These are phyloP conservation scores for Heterobasidion parviporum DNA, from an alignment of 1,284 basidiomycete genomes.

Conservation along the genomic window DNA sequence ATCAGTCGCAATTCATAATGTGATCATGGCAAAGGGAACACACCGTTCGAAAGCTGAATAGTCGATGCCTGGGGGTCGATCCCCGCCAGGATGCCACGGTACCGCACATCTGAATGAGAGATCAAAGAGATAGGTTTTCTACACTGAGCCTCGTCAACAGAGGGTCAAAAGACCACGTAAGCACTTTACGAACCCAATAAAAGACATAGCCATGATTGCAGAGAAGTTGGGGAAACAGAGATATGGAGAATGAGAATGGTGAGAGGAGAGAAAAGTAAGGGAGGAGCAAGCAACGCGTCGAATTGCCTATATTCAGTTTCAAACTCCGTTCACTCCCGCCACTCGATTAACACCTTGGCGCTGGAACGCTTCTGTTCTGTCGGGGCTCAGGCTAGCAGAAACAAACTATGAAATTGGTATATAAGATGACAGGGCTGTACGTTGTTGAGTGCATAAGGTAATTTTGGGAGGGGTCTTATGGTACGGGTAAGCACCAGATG, in stretches of 20 bases:
- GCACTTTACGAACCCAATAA: slow-evolving; percentile 48
- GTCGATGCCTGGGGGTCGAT: slow-evolving; percentile 80
- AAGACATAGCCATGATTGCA: slow-evolving; percentile 56
- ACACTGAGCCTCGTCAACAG: slow-evolving; percentile 15
- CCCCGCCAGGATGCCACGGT: slow-evolving; percentile 78
- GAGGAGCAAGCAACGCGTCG: background rate
- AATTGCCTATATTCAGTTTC: background rate
- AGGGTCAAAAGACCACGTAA: too few species aligned
- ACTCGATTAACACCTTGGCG: background rate
- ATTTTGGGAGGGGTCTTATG: background rate
- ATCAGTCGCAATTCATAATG: background rate
- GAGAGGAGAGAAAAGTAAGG: background rate
- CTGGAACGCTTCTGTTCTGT: background rate
- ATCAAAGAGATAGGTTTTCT: slow-evolving; percentile 87
- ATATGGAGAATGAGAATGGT: slow-evolving; percentile 6
- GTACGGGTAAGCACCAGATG: background rate
- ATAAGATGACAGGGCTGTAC: too few species aligned
- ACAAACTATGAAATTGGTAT: too few species aligned
- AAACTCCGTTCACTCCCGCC: slow-evolving; percentile 2
- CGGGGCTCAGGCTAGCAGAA: background rate
- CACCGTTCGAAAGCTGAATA: slow-evolving; percentile 82
- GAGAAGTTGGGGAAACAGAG: slow-evolving; percentile 1
- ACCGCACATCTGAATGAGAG: slow-evolving; percentile 86
- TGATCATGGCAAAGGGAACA: slow-evolving; percentile 13
- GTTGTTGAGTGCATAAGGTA: too few species aligned